A percentile compares a stretch with the other conserved stretches of the same genome.
These are phyloP conservation scores for Jamesozyma jinghongensis DNA, from an alignment of 805 yeast species.

Conservation along the genomic window DNA sequence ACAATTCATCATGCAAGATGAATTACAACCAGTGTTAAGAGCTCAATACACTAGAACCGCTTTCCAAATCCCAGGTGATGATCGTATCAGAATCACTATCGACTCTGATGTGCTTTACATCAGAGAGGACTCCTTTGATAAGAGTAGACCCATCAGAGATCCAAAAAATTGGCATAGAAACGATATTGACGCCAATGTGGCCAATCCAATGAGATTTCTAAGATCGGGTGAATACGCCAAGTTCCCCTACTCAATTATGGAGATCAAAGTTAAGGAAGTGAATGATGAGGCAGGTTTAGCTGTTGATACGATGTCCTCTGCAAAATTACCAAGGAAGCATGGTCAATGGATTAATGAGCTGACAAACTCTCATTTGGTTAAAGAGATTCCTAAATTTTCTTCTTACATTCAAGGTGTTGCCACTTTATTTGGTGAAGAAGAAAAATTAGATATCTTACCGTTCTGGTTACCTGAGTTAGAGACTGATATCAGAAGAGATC, in stretches of 20 bases:
- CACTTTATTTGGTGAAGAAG: slow-evolving; percentile 75
- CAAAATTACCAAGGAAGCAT: slow-evolving; percentile 40
- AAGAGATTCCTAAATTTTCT: slow-evolving; percentile 89
- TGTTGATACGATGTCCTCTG: slow-evolving; percentile 19
- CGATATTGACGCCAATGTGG: slow-evolving; percentile 73
- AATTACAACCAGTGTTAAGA: slow-evolving; percentile 78
- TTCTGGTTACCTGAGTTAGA: slow-evolving; percentile 93
- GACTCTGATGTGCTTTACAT: slow-evolving; percentile 83
- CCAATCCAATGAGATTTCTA: slow-evolving; percentile 59
- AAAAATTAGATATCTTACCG: slow-evolving; percentile 75
- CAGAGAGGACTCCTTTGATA: slow-evolving; percentile 84
- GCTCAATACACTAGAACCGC: slow-evolving; percentile 87
- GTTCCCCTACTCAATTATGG: slow-evolving; percentile 85
- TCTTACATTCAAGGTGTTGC: slow-evolving; percentile 92
- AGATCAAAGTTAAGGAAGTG: slow-evolving; percentile 54
- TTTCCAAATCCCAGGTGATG: slow-evolving; percentile 97
- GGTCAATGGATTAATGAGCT: slow-evolving; percentile 80
- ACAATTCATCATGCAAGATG: slow-evolving; percentile 50
- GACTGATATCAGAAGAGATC: slow-evolving; percentile 63
- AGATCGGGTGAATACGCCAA: slow-evolving; percentile 79
- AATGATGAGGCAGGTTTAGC: slow-evolving; percentile 26
- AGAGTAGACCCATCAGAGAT: slow-evolving; percentile 79
- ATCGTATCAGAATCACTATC: slow-evolving; percentile 78
- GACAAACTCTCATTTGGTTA: slow-evolving; percentile 72
- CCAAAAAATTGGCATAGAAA: slow-evolving; percentile 86